Evolutionary conservation across 768 basidiomycete species (phyloP), one percentile per base, ranked within the genome.

Genomic region (Auricularia heimuer): DNA sequence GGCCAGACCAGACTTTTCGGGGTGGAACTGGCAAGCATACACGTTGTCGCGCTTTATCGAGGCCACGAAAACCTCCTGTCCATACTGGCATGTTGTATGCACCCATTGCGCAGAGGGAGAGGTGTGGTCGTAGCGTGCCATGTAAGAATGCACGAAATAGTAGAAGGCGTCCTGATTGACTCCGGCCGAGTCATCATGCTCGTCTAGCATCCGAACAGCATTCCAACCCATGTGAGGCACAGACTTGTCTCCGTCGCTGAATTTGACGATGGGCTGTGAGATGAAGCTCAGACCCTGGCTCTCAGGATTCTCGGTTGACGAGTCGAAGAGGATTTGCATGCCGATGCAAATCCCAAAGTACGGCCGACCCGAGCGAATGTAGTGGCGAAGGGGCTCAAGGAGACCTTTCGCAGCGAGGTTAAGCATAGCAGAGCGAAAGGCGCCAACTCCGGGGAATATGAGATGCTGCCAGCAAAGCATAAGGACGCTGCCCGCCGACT

Each of bases 171-270:
- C 73, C 62, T 78, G 74, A 62, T 81, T 72, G 70, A 85, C 73
- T 62, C 79, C 79, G 63, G 83, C 82, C 64, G 78, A 73, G 66
- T 79, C 71, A 35, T 74, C 71, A 45, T 73, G 73, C n/a, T 76
- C 70, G 71, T 83, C 78, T 64, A 89, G 71, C 51, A 81, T 78
- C 65, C 88, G 85, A 33, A 86, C 85, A 29, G 84, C 77, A 75
- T 97, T 98, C 96, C 96, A 99, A 62, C 97, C 97, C 77, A 99
- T 98, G 78, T 98, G 96, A 36, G 97, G 97, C 16, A 98, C 96
- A 0, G 90, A 79, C 78, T 98, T 98, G 73, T 88, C 83, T 10
- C 74, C 67, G 71, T 84, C 81, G 67, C 80, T 77, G 71, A 99
- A 98, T 14, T 79, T 77, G 64, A 84, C 82, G 70, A 98, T 91